phyloP scores from a whole-genome alignment of 2,329 filamentous ascomycete species.

The Pestalotiopsis sp. region DNA sequence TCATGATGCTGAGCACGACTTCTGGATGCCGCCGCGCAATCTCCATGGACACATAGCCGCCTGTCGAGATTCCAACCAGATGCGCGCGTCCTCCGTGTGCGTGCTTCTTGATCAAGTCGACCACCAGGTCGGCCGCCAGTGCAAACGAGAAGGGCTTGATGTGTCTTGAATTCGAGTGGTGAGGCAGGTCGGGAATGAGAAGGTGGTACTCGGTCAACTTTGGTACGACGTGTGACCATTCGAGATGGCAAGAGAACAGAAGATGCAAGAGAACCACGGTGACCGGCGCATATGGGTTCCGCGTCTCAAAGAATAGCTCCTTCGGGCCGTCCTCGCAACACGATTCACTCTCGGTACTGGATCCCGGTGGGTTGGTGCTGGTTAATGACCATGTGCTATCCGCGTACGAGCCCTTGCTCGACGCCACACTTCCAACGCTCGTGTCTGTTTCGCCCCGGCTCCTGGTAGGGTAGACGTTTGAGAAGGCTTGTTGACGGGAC shows the following conservation, averaged over 20 bases:
- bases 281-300: constrained; percentile 28
- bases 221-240: constrained; percentile 36
- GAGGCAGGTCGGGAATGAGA: constrained; percentile 40
- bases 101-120: constrained; percentile 35
- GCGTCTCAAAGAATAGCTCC: constrained; percentile 3
- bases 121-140: constrained; percentile 34
- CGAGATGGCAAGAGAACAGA: constrained; percentile 34
- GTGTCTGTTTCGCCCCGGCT: constrained; percentile 6
- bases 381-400: constrained; percentile 3
- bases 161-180: constrained; percentile 38
- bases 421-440: not conserved
- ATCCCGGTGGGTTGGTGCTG: not conserved
- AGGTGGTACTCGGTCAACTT: constrained; percentile 40
- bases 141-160: constrained; percentile 34
- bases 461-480: not conserved
- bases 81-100: constrained; percentile 40
- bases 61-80: constrained; percentile 42
- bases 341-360: constrained; percentile 6
- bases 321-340: not conserved
- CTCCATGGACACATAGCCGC: constrained; percentile 38
- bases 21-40: constrained; percentile 36
- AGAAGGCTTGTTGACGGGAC: not conserved
- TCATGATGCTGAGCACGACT: constrained; percentile 36
- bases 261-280: constrained; percentile 36
- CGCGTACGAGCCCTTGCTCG: not conserved